These are phyloP conservation scores for Desmodesmus armatus DNA, from an alignment of 139 green algal genomes.

Conservation along the genomic window DNA sequence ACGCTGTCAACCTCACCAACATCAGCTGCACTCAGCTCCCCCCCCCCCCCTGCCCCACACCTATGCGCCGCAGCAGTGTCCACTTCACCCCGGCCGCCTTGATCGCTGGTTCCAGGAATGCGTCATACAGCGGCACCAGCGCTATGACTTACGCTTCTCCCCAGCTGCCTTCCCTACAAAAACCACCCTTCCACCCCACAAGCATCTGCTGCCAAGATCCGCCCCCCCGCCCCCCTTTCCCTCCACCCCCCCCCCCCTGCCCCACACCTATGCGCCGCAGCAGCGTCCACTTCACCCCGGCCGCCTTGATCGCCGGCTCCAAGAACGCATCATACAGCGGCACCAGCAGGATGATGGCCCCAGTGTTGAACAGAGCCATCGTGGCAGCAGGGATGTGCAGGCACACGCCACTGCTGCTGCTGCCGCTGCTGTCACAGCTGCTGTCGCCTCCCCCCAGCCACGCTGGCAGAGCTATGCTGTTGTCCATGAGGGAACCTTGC, in stretches of 20 bases:
- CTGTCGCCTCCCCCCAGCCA: neutral
- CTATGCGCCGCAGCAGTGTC: constrained; percentile 86
- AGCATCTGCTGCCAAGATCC: no score
- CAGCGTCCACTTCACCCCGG: constrained; percentile 71
- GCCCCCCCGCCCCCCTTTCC: no score
- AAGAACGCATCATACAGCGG: constrained; percentile 88
- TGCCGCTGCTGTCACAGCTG: no score
- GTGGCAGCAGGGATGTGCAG: constrained; percentile 86
- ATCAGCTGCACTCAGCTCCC: no score
- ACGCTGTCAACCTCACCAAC: no score
- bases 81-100: constrained; percentile 58
- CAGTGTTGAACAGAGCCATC: constrained; percentile 90
- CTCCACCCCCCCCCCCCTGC: no score
- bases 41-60: no score
- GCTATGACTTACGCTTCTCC: no score
- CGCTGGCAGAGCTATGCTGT: constrained; percentile 43
- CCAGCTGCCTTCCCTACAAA: no score
- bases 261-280: constrained; percentile 81
- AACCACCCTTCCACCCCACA: no score
- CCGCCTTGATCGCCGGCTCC: constrained; percentile 69
- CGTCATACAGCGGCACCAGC: constrained; percentile 88
- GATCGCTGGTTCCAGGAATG: constrained; percentile 75
- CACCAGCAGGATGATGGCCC: constrained; percentile 58
- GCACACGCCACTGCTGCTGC: neutral
- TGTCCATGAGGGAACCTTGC: constrained; percentile 89